Percentiles rank a stretch among this genome's conserved stretches.
Evolutionary conservation across 2,329 filamentous ascomycete species (phyloP).

Genomic region (Ophiocordyceps sinensis): DNA sequence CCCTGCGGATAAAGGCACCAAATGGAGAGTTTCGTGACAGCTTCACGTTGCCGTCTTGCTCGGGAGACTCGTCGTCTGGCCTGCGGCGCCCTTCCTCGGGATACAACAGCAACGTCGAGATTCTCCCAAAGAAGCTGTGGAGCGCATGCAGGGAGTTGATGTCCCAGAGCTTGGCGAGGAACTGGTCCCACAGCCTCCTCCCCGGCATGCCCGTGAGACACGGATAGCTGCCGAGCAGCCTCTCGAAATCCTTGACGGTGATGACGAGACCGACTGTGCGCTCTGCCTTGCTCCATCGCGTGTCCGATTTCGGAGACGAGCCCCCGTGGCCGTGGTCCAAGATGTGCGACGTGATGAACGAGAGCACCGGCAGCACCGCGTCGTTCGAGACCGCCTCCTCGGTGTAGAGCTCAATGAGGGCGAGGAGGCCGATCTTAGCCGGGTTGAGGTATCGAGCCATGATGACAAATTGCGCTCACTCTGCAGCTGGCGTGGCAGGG

Average conservation of each 20-base stretch:
- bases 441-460: conserved; percentile 84
- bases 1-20: conserved; percentile 64
- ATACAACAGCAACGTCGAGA: conserved; percentile 43
- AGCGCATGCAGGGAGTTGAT: conserved; percentile 71
- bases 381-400: conserved; percentile 53
- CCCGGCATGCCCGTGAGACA: conserved; percentile 50
- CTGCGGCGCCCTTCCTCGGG: conserved; percentile 44
- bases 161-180: conserved; percentile 69
- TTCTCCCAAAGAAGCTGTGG: conserved; percentile 57
- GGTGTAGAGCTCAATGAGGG: conserved; percentile 69
- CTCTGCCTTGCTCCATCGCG: conserved; percentile 34
- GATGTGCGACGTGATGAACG: conserved; percentile 62
- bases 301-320: conserved; percentile 10
- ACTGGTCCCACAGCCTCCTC: conserved; percentile 73
- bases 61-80: conserved; percentile 30
- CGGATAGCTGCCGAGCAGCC: conserved; percentile 35
- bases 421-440: conserved; percentile 70
- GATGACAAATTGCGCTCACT: not conserved
- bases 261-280: conserved; percentile 36
- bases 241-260: conserved; percentile 44
- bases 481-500: too few species aligned
- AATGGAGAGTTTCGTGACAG: conserved; percentile 64
- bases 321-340: conserved; percentile 30
- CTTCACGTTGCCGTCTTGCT: conserved; percentile 36
- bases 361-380: conserved; percentile 61